Base-by-base conservation (phyloP, 1,139 yeast genomes). In the Pichia sorboxylosa region DNA sequence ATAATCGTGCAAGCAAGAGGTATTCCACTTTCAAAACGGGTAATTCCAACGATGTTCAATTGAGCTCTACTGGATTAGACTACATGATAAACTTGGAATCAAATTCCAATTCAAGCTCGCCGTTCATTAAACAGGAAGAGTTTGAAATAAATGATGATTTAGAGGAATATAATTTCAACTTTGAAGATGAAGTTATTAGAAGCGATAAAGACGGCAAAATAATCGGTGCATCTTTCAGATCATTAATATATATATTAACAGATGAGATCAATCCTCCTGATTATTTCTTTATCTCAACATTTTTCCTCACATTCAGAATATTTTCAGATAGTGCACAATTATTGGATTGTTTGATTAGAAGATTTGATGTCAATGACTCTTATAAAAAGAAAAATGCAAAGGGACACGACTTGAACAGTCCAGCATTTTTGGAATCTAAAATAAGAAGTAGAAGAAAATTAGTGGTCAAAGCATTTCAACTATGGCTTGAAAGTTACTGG, bases 401-500 rank as follows among this genome's bases (percentile, higher is more conserved):
- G 7, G 8, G 8, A 8, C n/a, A n/a, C n/a, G n/a, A n/a, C n/a
- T 13, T 14, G n/a, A 18, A 25, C 15, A 57, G 55, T 28, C 71
- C 67, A 40, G 56, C 66, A 10, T 54, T 66, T 20, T 40, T 57
- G 43, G 71, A 72, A 41, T 59, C 73, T 15, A 63, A 66, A 37
- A 47, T 78, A 32, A 73, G 75, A 46, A 73, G 67, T 43, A 65
- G 93, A 50, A 63, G 93, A 47, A 69, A 74, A 39, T 58, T 78
- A 34, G 73, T 83, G 27, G 73, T 77, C 42, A 72, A 69, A 44
- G 63, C 80, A 54, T 73, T 84, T 47, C 80, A 73, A 48, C 60
- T 74, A 31, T 87, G 97, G 97, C 58, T 85, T 55, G 93, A 83
- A 54, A 77, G 90, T 33, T 84, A 79, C 51, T 87, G 95, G 95